Base-by-base conservation (phyloP, 768 basidiomycete species). In the Leccinum broughii region DNA sequence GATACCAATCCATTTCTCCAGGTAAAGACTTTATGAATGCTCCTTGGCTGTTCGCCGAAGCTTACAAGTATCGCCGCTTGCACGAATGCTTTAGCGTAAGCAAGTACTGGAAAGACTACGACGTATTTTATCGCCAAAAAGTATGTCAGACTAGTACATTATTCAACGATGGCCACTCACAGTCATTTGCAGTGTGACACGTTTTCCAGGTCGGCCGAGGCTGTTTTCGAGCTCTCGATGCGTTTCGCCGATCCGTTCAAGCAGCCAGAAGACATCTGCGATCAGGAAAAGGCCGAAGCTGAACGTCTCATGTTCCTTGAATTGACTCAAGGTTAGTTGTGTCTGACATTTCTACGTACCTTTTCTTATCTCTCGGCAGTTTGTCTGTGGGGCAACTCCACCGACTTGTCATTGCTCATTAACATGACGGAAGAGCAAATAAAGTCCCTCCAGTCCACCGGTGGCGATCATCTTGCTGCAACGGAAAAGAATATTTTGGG, bases 361-460 rank as follows among this genome's bases (percentile, higher is more conserved):
- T 35, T 58, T 7, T 56, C 37, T 6, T 64, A 10, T 55, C 14
- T 35, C 56, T 57, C 51, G 35, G n/a, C 53, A 92, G 93, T 97
- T 55, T 96, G 94, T 71, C 81, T 96, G 13, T 97, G 95, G 95
- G 95, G 95, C 15, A 97, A 98, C 76, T 94, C 95, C 9, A 98
- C 95, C 54, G 95, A 97, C 75, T 80, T 97, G 54, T 96, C 94
- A 3, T 82, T 98, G 39, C 81, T 97, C 60, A 98, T 97, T 75
- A 93, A 98, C 77, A 96, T 97, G 95, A 91, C 91, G 7, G 95
- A 98, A 75, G 95, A 97, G 32, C 95, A 97, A 73, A 97, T 98
- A 77, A 95, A 94, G 73, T 85, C 89, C 51, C 81, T 97, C n/a
- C 95, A 98, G 71, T 95, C 94, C 14, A 96, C 95, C 17, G 95